A percentile compares a stretch with the other conserved stretches of the same genome.
phyloP scores from a whole-genome alignment of 257 asterid genomes.

The Nicotiana benthamiana region DNA sequence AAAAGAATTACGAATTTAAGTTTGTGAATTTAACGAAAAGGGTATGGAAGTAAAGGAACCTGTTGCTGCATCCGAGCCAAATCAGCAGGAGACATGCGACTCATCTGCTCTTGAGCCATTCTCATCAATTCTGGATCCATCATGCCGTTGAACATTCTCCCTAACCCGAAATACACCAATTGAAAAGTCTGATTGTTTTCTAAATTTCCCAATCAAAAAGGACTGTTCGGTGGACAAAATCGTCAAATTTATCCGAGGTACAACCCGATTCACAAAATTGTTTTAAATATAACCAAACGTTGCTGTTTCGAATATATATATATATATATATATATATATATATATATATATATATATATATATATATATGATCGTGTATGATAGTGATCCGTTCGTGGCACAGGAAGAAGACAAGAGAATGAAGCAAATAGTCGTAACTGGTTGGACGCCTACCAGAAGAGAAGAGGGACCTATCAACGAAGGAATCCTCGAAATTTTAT shows the following conservation, averaged over 20 bases:
- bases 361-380: neutral
- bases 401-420: neutral
- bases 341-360: too few species aligned
- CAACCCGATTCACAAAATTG: neutral
- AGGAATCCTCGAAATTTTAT: neutral
- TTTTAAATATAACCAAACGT: neutral
- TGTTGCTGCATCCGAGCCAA: constrained; percentile 91
- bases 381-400: neutral
- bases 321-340: too few species aligned
- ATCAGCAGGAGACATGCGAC: constrained; percentile 94
- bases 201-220: neutral
- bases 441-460: neutral
- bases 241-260: neutral
- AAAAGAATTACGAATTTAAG: neutral
- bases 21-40: neutral
- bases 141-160: constrained; percentile 68
- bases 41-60: constrained; percentile 27
- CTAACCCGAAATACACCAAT: neutral
- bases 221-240: neutral
- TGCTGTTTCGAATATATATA: neutral
- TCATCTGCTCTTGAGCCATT: constrained; percentile 98
- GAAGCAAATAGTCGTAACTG: neutral
- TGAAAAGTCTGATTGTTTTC: neutral
- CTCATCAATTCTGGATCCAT: constrained; percentile 93
- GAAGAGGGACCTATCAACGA: neutral